Evolutionary conservation across 2,329 filamentous ascomycete species (phyloP).

Genomic region (Fusarium citri): DNA sequence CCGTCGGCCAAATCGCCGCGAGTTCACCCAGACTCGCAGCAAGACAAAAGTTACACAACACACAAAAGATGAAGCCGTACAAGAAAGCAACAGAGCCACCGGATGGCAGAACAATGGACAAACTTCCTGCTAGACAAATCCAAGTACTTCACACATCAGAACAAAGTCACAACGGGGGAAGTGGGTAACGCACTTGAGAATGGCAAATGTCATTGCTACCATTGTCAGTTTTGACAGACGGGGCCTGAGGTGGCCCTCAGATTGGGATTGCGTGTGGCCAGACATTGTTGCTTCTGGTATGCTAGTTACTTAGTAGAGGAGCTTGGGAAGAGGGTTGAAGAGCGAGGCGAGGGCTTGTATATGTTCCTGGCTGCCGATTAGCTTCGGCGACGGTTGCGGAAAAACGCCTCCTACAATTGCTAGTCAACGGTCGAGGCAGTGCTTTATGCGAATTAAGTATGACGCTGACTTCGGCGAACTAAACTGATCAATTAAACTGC

Average conservation of each 20-base stretch:
- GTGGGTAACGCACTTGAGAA: slow-evolving; percentile 51
- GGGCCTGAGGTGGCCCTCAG: slow-evolving; percentile 51
- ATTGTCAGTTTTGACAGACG: slow-evolving; percentile 56
- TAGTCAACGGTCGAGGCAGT: not conserved
- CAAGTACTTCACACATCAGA: slow-evolving; percentile 40
- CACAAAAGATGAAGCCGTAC: slow-evolving; percentile 60
- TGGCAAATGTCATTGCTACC: slow-evolving; percentile 58
- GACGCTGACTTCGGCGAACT: not conserved
- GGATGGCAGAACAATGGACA: slow-evolving; percentile 56
- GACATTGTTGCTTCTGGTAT: slow-evolving; percentile 8
- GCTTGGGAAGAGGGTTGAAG: not conserved
- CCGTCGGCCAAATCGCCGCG: slow-evolving; percentile 59
- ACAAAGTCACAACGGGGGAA: rapidly evolving
- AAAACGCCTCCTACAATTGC: not conserved
- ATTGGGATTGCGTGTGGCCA: not conserved
- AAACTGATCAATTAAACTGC: not conserved
- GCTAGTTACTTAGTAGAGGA: not conserved
- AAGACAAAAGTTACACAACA: slow-evolving; percentile 57
- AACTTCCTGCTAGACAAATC: slow-evolving; percentile 55
- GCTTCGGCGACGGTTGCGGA: not conserved
- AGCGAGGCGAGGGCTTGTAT: slow-evolving; percentile 7
- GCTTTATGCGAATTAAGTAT: not conserved
- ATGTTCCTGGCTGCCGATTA: not conserved
- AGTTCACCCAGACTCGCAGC: slow-evolving; percentile 58
- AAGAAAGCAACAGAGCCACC: slow-evolving; percentile 57